A percentile compares a stretch with the other conserved stretches of the same genome.
phyloP scores from a whole-genome alignment of 2,329 filamentous ascomycete species.

The Penicillium corylophilum region DNA sequence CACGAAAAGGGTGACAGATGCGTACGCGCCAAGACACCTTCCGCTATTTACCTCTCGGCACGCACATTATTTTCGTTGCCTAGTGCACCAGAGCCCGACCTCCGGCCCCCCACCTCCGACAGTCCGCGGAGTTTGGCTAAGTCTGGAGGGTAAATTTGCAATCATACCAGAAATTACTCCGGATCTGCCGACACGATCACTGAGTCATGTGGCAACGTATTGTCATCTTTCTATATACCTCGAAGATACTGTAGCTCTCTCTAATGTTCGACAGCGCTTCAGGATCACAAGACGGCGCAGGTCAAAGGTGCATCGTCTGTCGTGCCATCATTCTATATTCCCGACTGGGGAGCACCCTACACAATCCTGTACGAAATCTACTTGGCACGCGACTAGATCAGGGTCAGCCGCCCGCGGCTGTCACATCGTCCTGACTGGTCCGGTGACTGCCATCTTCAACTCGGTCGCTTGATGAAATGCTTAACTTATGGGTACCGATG shows the following conservation, averaged over 20 bases:
- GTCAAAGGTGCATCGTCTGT: background rate
- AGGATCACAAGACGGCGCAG: background rate
- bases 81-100: background rate
- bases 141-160: background rate
- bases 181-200: background rate
- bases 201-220: background rate
- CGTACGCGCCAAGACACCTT: background rate
- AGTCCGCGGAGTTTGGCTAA: background rate
- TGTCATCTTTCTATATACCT: background rate
- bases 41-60: background rate
- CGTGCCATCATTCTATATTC: background rate
- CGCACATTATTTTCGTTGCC: conserved; percentile 1
- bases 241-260: background rate
- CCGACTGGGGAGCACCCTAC: background rate
- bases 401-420: conserved; percentile 5
- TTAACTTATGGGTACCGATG: background rate
- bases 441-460: background rate
- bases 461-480: background rate
- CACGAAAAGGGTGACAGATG: background rate
- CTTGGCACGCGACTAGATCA: background rate
- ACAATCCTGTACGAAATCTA: background rate
- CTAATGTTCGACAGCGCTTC: background rate
- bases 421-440: conserved; percentile 3
- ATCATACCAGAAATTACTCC: background rate
- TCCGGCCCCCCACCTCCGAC: background rate